Conservation (phyloP, 768 basidiomycete species). For the Pholiota microspora region DNA sequence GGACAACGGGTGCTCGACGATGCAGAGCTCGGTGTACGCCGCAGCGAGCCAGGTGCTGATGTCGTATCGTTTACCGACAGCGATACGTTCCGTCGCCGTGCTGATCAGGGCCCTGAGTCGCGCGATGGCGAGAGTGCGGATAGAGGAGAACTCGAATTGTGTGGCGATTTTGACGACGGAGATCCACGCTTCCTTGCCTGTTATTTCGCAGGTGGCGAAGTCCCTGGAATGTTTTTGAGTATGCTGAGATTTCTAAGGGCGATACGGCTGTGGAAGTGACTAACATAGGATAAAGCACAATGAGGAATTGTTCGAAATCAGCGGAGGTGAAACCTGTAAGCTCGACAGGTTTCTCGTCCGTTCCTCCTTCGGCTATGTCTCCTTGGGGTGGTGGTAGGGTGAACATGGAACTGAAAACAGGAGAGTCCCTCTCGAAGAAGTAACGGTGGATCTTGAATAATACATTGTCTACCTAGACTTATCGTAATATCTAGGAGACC, state of each 20-base stretch:
- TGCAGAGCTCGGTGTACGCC: constrained; percentile 27
- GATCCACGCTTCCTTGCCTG: constrained; percentile 24
- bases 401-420: constrained; percentile 26
- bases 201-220: constrained; percentile 11
- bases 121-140: constrained; percentile 24
- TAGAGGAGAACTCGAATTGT: constrained; percentile 25
- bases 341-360: constrained; percentile 31
- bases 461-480: constrained; percentile 34
- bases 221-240: constrained; percentile 3
- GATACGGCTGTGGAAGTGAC: constrained; percentile 11
- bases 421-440: constrained; percentile 36
- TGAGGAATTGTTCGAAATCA: constrained; percentile 51
- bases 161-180: constrained; percentile 26
- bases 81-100: constrained; percentile 20
- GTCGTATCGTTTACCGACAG: constrained; percentile 21
- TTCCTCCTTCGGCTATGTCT: constrained; percentile 24
- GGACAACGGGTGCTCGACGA: constrained; percentile 15
- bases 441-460: constrained; percentile 32
- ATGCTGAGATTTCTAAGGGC: not conserved
- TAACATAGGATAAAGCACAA: constrained; percentile 52
- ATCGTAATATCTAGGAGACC: too few species aligned
- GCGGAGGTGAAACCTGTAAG: constrained; percentile 38
- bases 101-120: constrained; percentile 12
- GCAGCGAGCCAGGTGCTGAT: constrained; percentile 25
- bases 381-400: constrained; percentile 13